Percentiles rank a stretch among this genome's conserved stretches.
phyloP scores from a whole-genome alignment of 495 filamentous ascomycete species.

The Hyphodiscus hymeniophilus region DNA sequence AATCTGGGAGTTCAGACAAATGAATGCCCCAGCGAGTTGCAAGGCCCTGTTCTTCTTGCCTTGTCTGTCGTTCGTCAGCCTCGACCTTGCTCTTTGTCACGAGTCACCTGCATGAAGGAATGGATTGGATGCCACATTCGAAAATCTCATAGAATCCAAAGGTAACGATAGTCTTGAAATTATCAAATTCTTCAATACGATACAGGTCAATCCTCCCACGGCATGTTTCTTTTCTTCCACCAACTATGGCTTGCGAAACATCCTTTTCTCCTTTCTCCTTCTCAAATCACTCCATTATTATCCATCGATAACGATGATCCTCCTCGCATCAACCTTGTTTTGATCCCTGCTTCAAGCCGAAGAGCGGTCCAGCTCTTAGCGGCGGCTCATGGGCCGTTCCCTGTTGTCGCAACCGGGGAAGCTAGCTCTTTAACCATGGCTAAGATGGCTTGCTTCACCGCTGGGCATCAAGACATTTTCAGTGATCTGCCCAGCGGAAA shows the following conservation, averaged over 20 bases:
- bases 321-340: slow-evolving; percentile 4
- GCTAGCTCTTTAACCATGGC: neutral
- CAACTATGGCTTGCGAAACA: neutral
- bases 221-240: neutral
- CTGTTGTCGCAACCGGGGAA: neutral
- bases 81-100: neutral
- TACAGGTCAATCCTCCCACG: neutral
- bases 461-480: slow-evolving; percentile 3
- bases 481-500: slow-evolving; percentile 3
- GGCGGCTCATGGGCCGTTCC: slow-evolving; percentile 5
- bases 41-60: neutral
- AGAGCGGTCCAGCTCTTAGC: neutral
- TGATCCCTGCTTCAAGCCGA: neutral
- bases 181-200: neutral
- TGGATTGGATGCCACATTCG: neutral
- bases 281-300: neutral
- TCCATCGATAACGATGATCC: neutral
- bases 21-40: neutral
- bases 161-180: neutral
- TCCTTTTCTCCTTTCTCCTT: neutral
- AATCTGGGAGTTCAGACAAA: neutral
- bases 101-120: neutral
- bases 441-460: slow-evolving; percentile 1
- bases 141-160: neutral
- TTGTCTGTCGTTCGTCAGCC: neutral